A percentile compares a stretch with the other conserved stretches of the same genome.
These are phyloP conservation scores for Macrophomina tecta DNA, from an alignment of 2,329 filamentous ascomycete genomes.

Conservation along the genomic window DNA sequence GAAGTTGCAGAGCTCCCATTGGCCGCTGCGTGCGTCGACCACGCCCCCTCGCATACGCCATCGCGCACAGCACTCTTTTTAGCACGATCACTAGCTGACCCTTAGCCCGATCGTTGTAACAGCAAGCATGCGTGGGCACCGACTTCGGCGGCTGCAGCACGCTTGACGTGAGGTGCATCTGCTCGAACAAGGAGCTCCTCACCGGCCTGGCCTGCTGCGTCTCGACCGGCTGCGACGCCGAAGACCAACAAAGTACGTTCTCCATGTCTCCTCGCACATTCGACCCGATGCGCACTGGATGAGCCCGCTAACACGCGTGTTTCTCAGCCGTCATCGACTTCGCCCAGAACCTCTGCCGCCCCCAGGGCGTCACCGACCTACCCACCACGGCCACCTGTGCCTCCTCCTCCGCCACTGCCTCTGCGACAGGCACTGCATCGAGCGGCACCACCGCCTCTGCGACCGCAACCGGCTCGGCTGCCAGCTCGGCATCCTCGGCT, in stretches of 20 bases:
- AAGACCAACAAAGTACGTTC: slow-evolving; percentile 43
- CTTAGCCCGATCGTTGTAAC: background rate
- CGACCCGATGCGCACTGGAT: too few relatives aligned
- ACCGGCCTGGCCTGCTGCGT: slow-evolving; percentile 50
- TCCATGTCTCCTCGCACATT: too few relatives aligned
- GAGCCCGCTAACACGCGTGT: background rate
- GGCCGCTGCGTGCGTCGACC: background rate
- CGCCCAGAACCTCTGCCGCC: slow-evolving; percentile 48
- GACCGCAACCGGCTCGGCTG: slow-evolving; percentile 21
- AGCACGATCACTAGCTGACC: slow-evolving; percentile 19
- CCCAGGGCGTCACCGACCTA: slow-evolving; percentile 45
- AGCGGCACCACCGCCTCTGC: slow-evolving; percentile 13
- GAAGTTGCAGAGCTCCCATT: background rate
- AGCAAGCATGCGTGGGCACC: slow-evolving; percentile 45
- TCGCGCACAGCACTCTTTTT: background rate
- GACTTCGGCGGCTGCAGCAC: slow-evolving; percentile 45
- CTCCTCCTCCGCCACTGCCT: slow-evolving; percentile 27
- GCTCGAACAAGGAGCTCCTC: slow-evolving; percentile 45
- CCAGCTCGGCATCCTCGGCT: background rate
- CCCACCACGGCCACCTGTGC: slow-evolving; percentile 48
- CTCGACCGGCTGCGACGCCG: slow-evolving; percentile 39
- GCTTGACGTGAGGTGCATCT: slow-evolving; percentile 52
- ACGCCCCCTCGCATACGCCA: background rate
- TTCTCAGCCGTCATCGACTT: slow-evolving; percentile 49
- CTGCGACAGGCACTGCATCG: slow-evolving; percentile 23